Evolutionary conservation across 1,139 yeast species (phyloP), one percentile per base, ranked within the genome.

Genomic region (Candida sp.): DNA sequence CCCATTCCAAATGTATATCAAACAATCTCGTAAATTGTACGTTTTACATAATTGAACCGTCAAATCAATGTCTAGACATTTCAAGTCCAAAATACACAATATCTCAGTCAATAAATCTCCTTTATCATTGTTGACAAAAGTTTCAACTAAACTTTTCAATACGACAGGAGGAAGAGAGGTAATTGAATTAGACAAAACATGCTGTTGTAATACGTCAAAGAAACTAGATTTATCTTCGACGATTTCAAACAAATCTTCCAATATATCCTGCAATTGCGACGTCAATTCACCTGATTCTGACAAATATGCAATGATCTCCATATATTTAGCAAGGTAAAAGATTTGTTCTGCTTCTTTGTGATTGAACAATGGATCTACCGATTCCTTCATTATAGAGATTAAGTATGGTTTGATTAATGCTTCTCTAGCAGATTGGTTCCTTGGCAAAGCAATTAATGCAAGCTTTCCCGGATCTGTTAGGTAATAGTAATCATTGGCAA

Each of bases 41-140:
- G 73, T 56, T 25, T 67, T 65, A 57, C 95, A 86, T 29, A 87
- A 64, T 5, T 70, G 68, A 23, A 87, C 69, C 0, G 93, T 80
- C 27, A 84, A 61, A 60, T 90, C 95, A 37, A 89, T 73, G 57
- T 90, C 96, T 45, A 90, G 70, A n/a, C 80, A 71, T 3, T 66
- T 52, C 9, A 85, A 72, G 54, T 88, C 89, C 22, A 89, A 61
- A 8, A 79, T 63, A 52, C 95, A 84, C 12, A 89, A 66, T 22
- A 89, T 58, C 45, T 82, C 82, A 37, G 88, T 88, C 21, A 89
- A 66, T 1, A 67, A 57, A 3, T 72, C 73, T 1, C 83, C 78
- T 37, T 70, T 61, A 2, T 64, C 66, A 3, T 55, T 52, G 0
- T 61, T 49, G 0, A 76, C 70, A 50, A 79, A 81, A 42, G 69